phyloP scores from a whole-genome alignment of 495 filamentous ascomycete genomes.

The Penicillium dipodomyicola region DNA sequence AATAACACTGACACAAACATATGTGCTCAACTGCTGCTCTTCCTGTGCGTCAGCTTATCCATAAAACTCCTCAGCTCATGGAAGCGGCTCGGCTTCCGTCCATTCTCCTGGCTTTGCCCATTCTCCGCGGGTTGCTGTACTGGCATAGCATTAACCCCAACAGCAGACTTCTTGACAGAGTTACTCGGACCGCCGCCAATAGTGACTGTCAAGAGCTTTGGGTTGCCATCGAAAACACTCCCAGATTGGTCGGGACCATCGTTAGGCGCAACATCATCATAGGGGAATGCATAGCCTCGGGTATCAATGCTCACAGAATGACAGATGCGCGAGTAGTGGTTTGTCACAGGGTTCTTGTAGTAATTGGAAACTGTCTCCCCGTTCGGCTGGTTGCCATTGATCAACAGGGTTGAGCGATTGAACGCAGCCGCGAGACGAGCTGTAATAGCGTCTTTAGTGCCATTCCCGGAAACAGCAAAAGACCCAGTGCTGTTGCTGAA shows the following conservation, averaged over 20 bases:
- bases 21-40: background rate
- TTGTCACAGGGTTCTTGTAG: slow-evolving; percentile 58
- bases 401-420: slow-evolving; percentile 62
- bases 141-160: background rate
- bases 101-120: background rate
- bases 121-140: background rate
- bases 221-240: slow-evolving; percentile 56
- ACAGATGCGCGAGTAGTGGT: slow-evolving; percentile 68
- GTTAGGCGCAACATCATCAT: slow-evolving; percentile 67
- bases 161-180: slow-evolving; percentile 6
- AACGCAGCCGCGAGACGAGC: slow-evolving; percentile 67
- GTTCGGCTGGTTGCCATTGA: slow-evolving; percentile 49
- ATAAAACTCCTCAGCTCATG: slow-evolving; percentile 13
- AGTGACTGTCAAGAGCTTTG: slow-evolving; percentile 57
- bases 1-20: background rate
- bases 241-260: slow-evolving; percentile 61
- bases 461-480: slow-evolving; percentile 54
- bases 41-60: slow-evolving; percentile 16
- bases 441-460: slow-evolving; percentile 52
- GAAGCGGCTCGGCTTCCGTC: slow-evolving; percentile 14
- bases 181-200: slow-evolving; percentile 52
- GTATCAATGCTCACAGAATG: slow-evolving; percentile 61
- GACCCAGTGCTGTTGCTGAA: slow-evolving; percentile 71
- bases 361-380: slow-evolving; percentile 46
- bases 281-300: slow-evolving; percentile 73